A percentile compares a stretch with the other conserved stretches of the same genome.
phyloP scores from a whole-genome alignment of 768 basidiomycete species.

The Tremella yokohamensis region DNA sequence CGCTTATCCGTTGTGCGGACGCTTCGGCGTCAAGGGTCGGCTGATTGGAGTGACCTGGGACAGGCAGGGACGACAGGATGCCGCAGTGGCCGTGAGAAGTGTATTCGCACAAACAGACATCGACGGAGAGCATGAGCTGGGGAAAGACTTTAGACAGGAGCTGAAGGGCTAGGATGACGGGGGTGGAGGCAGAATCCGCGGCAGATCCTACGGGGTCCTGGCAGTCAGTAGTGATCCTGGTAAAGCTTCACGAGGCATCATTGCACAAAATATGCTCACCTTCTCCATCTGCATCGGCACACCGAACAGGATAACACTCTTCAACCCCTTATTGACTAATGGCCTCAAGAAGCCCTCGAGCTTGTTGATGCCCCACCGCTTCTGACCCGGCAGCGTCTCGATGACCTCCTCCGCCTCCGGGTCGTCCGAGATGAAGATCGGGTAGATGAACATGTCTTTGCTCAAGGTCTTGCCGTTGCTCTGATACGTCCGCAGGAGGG shows the following conservation, averaged over 20 bases:
- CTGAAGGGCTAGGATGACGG: conserved; percentile 88
- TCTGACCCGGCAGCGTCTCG: conserved; percentile 73
- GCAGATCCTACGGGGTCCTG: conserved; percentile 79
- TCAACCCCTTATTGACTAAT: conserved; percentile 80
- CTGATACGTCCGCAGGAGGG: conserved; percentile 84
- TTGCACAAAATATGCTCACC: too few species aligned
- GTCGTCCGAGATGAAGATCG: conserved; percentile 96
- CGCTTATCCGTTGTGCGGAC: conserved; percentile 80
- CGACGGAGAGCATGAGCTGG: conserved; percentile 78
- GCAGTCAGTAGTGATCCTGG: not conserved
- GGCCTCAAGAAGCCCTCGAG: conserved; percentile 83
- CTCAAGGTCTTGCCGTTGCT: conserved; percentile 58
- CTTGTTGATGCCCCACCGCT: conserved; percentile 90
- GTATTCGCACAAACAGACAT: conserved; percentile 99
- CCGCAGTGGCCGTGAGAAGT: conserved; percentile 98
- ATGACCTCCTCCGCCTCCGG: conserved; percentile 78
- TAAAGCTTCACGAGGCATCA: not conserved
- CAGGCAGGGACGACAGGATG: conserved; percentile 44
- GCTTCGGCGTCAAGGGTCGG: conserved; percentile 61
- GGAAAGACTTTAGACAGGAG: conserved; percentile 76
- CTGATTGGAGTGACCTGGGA: conserved; percentile 35
- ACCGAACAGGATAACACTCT: conserved; percentile 83
- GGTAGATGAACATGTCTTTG: conserved; percentile 91
- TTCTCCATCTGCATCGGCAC: conserved; percentile 49
- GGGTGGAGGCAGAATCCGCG: conserved; percentile 83